Evolutionary conservation across 306 rosid genomes (phyloP), one percentile per base, ranked within the genome.

Genomic region (Carpinus viminea): DNA sequence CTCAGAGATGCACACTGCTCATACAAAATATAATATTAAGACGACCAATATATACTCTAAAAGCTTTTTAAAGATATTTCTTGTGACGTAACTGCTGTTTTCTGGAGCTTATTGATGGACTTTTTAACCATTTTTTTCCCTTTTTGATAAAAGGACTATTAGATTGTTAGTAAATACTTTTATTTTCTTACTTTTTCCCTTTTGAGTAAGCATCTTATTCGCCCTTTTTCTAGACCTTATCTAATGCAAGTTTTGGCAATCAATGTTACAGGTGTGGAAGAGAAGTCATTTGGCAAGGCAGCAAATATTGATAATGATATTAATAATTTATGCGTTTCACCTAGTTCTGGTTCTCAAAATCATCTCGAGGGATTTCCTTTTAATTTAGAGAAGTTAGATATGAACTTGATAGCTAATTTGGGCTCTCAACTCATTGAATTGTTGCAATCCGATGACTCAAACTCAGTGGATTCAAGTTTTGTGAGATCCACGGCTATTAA

Each of bases 351-450:
- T 55, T 72, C 80, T 72, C 91, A 79, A 75, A 88, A 79, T 85
- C 90, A 82, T 75, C 77, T 79, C 18, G 88, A 81, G 72, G 83
- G 82, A n/a, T 79, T 78, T 51, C 76, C 89, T 24, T 85, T 88
- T 85, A 88, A 86, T 83, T 87, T 96, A 77, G 96, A 93, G 82
- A 91, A 88, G 43, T 70, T 90, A 87, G 98, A 89, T 80, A 66
- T 52, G 54, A 82, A 78, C 68, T 89, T 91, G 34, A 60, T 90
- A 78, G 73, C 83, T 83, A 88, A 50, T 84, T 64, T 96, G 86
- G 91, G 85, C 43, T 65, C 92, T 46, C 86, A 88, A 80, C 82
- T 93, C 56, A 66, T 24, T 75, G 97, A 88, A 76, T 76, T 93
- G 83, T 85, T 93, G 56, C 93, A 87, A 31, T 89, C 91, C 70